These are phyloP conservation scores for Nannizzia gypsea DNA, from an alignment of 2,329 filamentous ascomycete species.

Conservation along the genomic window DNA sequence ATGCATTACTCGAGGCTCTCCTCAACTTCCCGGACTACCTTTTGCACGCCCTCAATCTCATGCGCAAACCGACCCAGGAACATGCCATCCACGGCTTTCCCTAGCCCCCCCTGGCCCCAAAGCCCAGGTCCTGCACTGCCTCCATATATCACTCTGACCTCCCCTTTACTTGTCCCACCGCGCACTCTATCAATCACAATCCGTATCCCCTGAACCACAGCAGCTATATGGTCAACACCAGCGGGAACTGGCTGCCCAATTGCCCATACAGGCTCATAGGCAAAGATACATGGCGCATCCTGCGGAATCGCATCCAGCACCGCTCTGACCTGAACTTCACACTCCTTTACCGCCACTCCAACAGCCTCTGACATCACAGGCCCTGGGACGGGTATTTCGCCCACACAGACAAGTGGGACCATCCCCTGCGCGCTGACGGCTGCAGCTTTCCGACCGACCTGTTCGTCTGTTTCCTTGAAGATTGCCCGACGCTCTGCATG, in stretches of 20 bases:
- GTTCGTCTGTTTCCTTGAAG: constrained; percentile 62
- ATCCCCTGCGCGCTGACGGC: constrained; percentile 58
- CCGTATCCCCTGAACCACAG: constrained; percentile 55
- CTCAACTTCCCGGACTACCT: constrained; percentile 61
- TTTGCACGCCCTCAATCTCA: constrained; percentile 57
- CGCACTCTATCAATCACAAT: constrained; percentile 29
- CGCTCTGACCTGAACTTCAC: constrained; percentile 51
- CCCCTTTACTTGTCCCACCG: constrained; percentile 40
- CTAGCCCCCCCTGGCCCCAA: constrained; percentile 39
- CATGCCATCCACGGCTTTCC: constrained; percentile 19
- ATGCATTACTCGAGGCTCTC: constrained; percentile 10
- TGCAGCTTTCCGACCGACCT: constrained; percentile 55
- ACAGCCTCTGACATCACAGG: constrained; percentile 39
- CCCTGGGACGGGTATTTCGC: constrained; percentile 49
- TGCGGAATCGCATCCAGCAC: constrained; percentile 51
- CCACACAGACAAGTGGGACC: constrained; percentile 68
- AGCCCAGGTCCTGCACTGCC: constrained; percentile 72
- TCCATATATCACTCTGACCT: constrained; percentile 64
- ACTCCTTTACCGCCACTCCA: constrained; percentile 52
- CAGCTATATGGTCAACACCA: constrained; percentile 57
- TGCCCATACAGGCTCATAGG: constrained; percentile 83
- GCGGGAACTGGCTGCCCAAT: constrained; percentile 67
- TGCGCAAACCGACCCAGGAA: constrained; percentile 65
- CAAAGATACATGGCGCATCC: constrained; percentile 59
- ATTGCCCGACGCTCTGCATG: constrained; percentile 65